These are phyloP conservation scores for Biscutella laevigata DNA, from an alignment of 441 rosid species.

Conservation along the genomic window DNA sequence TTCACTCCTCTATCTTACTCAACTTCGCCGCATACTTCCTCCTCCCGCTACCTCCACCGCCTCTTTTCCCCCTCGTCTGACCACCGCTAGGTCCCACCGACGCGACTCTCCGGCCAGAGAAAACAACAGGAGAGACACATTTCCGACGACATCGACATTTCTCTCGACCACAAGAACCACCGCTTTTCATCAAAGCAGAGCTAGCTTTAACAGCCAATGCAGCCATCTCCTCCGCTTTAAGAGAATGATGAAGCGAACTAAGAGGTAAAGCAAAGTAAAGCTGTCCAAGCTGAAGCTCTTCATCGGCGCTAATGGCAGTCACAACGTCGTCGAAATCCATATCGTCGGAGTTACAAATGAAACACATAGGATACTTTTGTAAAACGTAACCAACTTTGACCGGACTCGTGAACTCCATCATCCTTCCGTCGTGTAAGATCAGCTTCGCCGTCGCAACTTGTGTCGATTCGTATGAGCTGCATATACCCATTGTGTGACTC, in stretches of 20 bases:
- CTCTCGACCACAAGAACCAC: constrained; percentile 21
- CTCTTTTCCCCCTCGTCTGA: constrained; percentile 14
- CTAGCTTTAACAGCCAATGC: constrained; percentile 95
- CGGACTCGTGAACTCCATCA: constrained; percentile 69
- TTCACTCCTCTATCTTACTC: constrained; percentile 63
- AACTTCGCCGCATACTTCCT: constrained; percentile 43
- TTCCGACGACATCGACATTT: constrained; percentile 29
- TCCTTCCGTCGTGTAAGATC: constrained; percentile 60
- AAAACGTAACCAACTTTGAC: constrained; percentile 60
- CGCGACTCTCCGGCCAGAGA: constrained; percentile 12
- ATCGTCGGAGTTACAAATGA: constrained; percentile 86
- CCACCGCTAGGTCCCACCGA: constrained; percentile 9
- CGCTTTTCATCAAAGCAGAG: constrained; percentile 59
- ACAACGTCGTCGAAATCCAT: constrained; percentile 77
- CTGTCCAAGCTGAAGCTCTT: constrained; percentile 68
- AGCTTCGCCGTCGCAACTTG: constrained; percentile 57
- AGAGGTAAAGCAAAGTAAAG: constrained; percentile 76
- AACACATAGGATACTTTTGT: constrained; percentile 44
- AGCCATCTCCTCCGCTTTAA: constrained; percentile 77
- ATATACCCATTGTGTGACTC: constrained; percentile 48
- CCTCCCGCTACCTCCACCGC: constrained; percentile 31
- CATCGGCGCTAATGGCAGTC: constrained; percentile 51
- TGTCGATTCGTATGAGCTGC: constrained; percentile 52
- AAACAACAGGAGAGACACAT: constrained; percentile 12
- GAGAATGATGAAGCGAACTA: constrained; percentile 39